These are phyloP conservation scores for Aspergillus piperis DNA, from an alignment of 2,329 filamentous ascomycete genomes.

Conservation along the genomic window DNA sequence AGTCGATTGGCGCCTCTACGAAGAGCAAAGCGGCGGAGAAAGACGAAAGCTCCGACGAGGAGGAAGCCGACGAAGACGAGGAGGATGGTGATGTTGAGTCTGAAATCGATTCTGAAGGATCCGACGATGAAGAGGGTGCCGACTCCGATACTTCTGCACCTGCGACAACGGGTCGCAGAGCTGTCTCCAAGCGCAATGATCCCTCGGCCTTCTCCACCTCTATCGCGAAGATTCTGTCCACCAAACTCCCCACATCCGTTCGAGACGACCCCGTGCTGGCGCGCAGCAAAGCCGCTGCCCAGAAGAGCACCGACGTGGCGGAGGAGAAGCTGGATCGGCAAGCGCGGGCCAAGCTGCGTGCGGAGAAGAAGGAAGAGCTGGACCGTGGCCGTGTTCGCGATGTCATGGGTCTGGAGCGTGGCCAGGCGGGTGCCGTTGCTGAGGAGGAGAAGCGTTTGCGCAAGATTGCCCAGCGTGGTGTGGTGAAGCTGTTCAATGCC, in stretches of 20 bases:
- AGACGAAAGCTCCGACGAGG: conserved; percentile 15
- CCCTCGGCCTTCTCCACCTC: conserved; percentile 88
- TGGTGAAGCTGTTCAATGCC: conserved; percentile 95
- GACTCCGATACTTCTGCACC: conserved; percentile 46
- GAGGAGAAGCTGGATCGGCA: conserved; percentile 80
- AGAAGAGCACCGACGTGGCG: conserved; percentile 69
- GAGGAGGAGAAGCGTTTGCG: conserved; percentile 77
- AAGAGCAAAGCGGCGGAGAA: conserved; percentile 19
- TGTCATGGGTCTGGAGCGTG: conserved; percentile 67
- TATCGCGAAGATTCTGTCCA: conserved; percentile 87
- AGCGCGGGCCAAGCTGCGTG: conserved; percentile 74
- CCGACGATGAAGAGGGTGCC: conserved; percentile 34
- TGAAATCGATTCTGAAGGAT: conserved; percentile 25
- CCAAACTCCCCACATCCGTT: conserved; percentile 80
- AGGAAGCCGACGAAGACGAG: conserved; percentile 24
- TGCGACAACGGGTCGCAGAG: conserved; percentile 42
- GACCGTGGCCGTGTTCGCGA: conserved; percentile 90
- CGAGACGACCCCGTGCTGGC: conserved; percentile 89
- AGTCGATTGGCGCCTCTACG: conserved; percentile 24
- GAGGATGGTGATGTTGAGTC: conserved; percentile 27
- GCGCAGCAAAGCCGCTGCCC: conserved; percentile 72
- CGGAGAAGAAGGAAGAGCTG: conserved; percentile 74
- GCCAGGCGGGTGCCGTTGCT: conserved; percentile 54
- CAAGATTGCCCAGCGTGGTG: conserved; percentile 88
- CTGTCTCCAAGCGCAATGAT: conserved; percentile 76